phyloP scores from a whole-genome alignment of 2,329 filamentous ascomycete species.

The Aureobasidium sp. region DNA sequence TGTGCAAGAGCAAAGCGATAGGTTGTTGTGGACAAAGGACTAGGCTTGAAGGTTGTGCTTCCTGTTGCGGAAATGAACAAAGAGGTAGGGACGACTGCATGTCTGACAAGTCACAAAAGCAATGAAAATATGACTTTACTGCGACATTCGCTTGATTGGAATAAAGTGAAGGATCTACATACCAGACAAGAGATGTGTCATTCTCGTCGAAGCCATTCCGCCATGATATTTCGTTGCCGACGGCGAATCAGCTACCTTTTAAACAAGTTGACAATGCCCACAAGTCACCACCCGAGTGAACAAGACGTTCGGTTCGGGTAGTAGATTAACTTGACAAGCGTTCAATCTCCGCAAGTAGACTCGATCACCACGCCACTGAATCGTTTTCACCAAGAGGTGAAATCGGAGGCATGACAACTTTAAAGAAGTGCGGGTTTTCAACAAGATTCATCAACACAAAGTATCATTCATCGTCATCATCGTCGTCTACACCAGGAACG shows the following conservation, averaged over 20 bases:
- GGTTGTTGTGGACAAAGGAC: background rate
- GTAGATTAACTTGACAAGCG: slow-evolving; percentile 14
- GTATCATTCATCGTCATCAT: slow-evolving; percentile 39
- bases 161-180: background rate
- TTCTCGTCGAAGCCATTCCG: slow-evolving; percentile 13
- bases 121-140: background rate
- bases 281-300: slow-evolving; percentile 14
- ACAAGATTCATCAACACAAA: background rate
- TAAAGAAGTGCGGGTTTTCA: slow-evolving; percentile 72
- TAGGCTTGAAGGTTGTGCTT: background rate
- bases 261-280: slow-evolving; percentile 14
- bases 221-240: slow-evolving; percentile 15
- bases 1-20: background rate
- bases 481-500: slow-evolving; percentile 59
- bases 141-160: background rate
- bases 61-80: background rate
- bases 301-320: slow-evolving; percentile 16
- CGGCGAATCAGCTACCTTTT: slow-evolving; percentile 13
- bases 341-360: slow-evolving; percentile 87
- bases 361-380: slow-evolving; percentile 82
- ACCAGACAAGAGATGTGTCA: slow-evolving; percentile 8
- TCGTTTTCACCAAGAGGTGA: slow-evolving; percentile 42
- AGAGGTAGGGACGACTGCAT: background rate
- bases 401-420: slow-evolving; percentile 63
- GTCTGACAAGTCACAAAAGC: background rate